Conservation (phyloP, 306 rosid species). For the Sechiopsis laciniata region DNA sequence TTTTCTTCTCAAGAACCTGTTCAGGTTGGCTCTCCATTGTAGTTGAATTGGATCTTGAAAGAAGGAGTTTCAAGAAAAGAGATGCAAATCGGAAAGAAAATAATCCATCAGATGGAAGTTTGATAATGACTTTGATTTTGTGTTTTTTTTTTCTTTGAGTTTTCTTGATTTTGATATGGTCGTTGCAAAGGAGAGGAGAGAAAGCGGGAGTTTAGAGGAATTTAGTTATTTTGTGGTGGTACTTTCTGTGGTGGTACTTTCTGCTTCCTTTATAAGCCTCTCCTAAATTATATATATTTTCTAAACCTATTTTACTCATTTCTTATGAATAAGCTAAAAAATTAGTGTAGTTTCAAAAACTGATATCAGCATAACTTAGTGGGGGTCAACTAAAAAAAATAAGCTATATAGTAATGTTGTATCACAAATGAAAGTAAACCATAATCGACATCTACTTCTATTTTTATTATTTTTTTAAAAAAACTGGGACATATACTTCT, state of each 20-base stretch:
- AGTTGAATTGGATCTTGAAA: conserved; percentile 6
- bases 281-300: neutral
- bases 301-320: too few relatives aligned
- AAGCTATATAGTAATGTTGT: too few relatives aligned
- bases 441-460: too few relatives aligned
- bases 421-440: too few relatives aligned
- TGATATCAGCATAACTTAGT: too few relatives aligned
- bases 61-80: conserved; percentile 21
- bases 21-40: conserved; percentile 41
- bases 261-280: neutral
- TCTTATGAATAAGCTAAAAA: too few relatives aligned
- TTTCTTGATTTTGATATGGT: conserved; percentile 38
- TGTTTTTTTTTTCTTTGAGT: too few relatives aligned
- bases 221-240: conserved; percentile 5
- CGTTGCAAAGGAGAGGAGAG: conserved; percentile 23
- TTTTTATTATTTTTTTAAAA: too few relatives aligned
- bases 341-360: too few relatives aligned
- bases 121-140: neutral
- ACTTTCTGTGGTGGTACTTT: neutral
- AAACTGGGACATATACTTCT: too few relatives aligned
- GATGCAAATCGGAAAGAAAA: conserved; percentile 32
- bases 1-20: conserved; percentile 27
- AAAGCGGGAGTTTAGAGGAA: conserved; percentile 15
- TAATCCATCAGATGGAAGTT: conserved; percentile 20
- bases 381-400: too few relatives aligned